A percentile compares a stretch with the other conserved stretches of the same genome.
These are phyloP conservation scores for Santalum album DNA, from an alignment of 164 flowering plant species.

Conservation along the genomic window DNA sequence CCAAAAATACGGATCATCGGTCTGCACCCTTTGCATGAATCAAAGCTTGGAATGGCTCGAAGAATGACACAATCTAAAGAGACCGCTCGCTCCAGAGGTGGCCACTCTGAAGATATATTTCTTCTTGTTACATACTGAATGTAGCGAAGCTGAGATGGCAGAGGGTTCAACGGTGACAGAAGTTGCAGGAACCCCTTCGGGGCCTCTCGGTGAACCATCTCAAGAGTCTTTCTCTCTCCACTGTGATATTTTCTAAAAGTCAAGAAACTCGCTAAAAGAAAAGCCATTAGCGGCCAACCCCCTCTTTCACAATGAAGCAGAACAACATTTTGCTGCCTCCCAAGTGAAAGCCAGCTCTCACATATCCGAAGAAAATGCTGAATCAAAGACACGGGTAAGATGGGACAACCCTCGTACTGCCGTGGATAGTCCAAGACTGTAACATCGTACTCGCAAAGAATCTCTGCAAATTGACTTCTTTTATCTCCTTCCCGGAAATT, in stretches of 20 bases:
- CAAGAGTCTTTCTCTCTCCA: constrained; percentile 83
- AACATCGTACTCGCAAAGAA: constrained; percentile 77
- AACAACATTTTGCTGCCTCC: constrained; percentile 65
- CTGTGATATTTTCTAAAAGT: constrained; percentile 65
- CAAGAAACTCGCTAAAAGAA: constrained; percentile 75
- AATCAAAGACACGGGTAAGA: constrained; percentile 73
- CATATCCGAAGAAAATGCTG: constrained; percentile 87
- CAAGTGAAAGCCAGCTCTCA: constrained; percentile 77
- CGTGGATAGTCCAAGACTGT: constrained; percentile 88
- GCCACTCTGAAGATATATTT: constrained; percentile 89
- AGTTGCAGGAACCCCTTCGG: constrained; percentile 88
- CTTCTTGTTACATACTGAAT: constrained; percentile 89
- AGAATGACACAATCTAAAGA: constrained; percentile 94
- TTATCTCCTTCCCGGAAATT: constrained; percentile 95
- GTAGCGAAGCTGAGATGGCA: constrained; percentile 93
- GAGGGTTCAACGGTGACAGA: constrained; percentile 82
- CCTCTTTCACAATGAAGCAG: constrained; percentile 96
- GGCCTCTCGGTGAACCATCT: constrained; percentile 90
- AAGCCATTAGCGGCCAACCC: constrained; percentile 93
- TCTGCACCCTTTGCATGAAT: constrained; percentile 74
- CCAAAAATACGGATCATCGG: constrained; percentile 94
- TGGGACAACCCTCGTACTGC: constrained; percentile 94
- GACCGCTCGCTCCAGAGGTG: constrained; percentile 81
- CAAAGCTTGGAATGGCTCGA: constrained; percentile 82
- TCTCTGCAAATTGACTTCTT: constrained; percentile 78